These are phyloP conservation scores for Pichia sp. DNA, from an alignment of 1,139 yeast species.

Conservation along the genomic window DNA sequence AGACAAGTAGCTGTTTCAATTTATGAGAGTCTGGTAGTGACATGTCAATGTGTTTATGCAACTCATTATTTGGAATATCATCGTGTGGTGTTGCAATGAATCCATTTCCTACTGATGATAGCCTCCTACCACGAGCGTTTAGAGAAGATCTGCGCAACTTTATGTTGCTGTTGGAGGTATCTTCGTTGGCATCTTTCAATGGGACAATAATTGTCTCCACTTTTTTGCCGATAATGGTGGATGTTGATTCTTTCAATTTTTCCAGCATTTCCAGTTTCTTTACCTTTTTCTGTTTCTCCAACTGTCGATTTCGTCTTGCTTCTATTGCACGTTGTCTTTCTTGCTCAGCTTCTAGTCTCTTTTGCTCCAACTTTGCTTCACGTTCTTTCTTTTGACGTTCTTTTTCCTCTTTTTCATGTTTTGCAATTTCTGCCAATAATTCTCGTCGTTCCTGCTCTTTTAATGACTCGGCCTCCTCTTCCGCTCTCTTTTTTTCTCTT, in stretches of 20 bases:
- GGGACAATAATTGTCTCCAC: conserved; percentile 14
- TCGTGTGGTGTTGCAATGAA: conserved; percentile 65
- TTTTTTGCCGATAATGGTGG: not conserved
- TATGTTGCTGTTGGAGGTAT: not conserved
- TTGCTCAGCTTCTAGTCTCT: not conserved
- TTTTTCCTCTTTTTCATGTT: conserved; percentile 6
- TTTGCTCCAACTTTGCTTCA: not conserved
- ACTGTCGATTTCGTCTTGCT: not conserved
- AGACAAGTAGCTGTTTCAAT: conserved; percentile 64
- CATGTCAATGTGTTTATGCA: conserved; percentile 59
- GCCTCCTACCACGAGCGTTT: conserved; percentile 62
- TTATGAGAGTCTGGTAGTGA: conserved; percentile 68
- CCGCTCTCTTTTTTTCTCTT: not conserved
- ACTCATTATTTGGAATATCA: conserved; percentile 53
- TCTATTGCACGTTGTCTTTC: conserved; percentile 1
- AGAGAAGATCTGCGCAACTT: conserved; percentile 45
- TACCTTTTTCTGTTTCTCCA: conserved; percentile 1
- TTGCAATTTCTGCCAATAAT: not conserved
- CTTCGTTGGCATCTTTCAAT: conserved; percentile 6
- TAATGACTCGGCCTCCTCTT: not conserved
- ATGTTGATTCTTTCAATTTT: conserved; percentile 12
- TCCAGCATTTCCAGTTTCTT: conserved; percentile 9
- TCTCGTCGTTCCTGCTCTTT: conserved; percentile 7
- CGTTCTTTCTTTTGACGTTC: conserved; percentile 2
- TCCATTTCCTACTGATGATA: conserved; percentile 74